These are phyloP conservation scores for Trichoderma sp. DNA, from an alignment of 2,329 filamentous ascomycete species.

Conservation along the genomic window DNA sequence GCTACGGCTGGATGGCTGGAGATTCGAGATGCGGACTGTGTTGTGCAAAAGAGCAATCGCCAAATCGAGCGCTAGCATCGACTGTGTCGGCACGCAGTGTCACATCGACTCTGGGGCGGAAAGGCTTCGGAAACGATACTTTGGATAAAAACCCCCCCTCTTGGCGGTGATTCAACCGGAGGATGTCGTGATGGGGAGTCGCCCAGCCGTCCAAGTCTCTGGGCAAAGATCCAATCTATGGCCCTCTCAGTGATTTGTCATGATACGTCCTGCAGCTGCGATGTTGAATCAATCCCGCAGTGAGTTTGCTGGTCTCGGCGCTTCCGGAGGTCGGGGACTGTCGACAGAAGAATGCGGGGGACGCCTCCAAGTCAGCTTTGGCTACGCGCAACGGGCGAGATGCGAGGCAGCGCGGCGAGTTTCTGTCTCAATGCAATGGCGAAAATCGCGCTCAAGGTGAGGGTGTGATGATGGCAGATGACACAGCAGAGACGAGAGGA, in stretches of 20 bases:
- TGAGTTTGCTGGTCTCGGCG: background rate
- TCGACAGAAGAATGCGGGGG: conserved; percentile 7
- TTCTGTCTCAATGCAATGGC: background rate
- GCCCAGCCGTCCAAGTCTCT: background rate
- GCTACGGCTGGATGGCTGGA: background rate
- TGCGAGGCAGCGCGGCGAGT: background rate
- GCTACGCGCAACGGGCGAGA: background rate
- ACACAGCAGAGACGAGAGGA: background rate
- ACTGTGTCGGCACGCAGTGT: background rate
- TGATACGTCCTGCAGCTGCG: background rate
- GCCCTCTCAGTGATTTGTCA: background rate
- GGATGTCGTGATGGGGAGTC: background rate
- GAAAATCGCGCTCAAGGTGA: background rate
- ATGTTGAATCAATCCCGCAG: background rate
- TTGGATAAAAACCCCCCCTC: background rate
- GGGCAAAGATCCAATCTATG: background rate
- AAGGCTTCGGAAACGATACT: background rate
- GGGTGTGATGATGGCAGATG: background rate
- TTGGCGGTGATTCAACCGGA: background rate
- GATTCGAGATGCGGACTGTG: background rate
- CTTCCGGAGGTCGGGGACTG: background rate
- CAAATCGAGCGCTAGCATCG: conserved; percentile 1
- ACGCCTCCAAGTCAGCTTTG: background rate
- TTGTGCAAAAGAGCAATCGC: background rate
- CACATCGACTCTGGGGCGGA: conserved; percentile 7